A percentile compares a stretch with the other conserved stretches of the same genome.
Conservation (phyloP, 2,329 filamentous ascomycete genomes). For the Metarhizium rileyi region DNA sequence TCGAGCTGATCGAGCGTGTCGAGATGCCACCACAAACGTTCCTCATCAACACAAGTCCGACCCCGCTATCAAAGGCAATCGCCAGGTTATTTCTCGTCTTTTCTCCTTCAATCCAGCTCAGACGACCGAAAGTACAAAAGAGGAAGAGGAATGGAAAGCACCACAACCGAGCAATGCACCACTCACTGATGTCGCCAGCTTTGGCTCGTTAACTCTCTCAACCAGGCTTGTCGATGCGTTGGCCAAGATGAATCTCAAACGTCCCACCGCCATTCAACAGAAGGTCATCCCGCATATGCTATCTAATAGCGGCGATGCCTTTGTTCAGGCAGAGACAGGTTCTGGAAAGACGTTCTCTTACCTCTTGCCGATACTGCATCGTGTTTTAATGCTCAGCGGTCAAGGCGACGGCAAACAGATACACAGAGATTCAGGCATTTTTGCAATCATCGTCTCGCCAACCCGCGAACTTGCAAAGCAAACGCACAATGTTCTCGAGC, state of each 20-base stretch:
- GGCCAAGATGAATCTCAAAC: slow-evolving; percentile 77
- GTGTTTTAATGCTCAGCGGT: slow-evolving; percentile 68
- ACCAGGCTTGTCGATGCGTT: slow-evolving; percentile 72
- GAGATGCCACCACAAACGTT: slow-evolving; percentile 9
- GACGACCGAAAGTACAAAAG: slow-evolving; percentile 49
- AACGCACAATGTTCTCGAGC: slow-evolving; percentile 78
- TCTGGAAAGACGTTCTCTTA: slow-evolving; percentile 98
- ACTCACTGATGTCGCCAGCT: slow-evolving; percentile 73
- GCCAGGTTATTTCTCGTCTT: slow-evolving; percentile 75
- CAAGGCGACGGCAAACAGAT: slow-evolving; percentile 45
- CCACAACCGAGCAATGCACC: slow-evolving; percentile 84
- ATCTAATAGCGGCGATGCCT: slow-evolving; percentile 76
- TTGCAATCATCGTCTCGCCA: slow-evolving; percentile 87
- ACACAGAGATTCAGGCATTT: slow-evolving; percentile 78
- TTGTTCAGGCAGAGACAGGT: slow-evolving; percentile 93
- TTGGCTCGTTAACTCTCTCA: slow-evolving; percentile 77
- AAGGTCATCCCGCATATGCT: slow-evolving; percentile 75
- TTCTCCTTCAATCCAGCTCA: slow-evolving; percentile 83
- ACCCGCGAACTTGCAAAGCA: slow-evolving; percentile 93
- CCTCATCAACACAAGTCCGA: slow-evolving; percentile 11
- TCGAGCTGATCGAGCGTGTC: not conserved
- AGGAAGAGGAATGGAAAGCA: slow-evolving; percentile 39
- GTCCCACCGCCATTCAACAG: slow-evolving; percentile 90
- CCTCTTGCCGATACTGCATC: slow-evolving; percentile 80
- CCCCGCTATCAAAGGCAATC: slow-evolving; percentile 14